Conservation (phyloP, 2,329 filamentous ascomycete species). For the Orbilia oligospora region DNA sequence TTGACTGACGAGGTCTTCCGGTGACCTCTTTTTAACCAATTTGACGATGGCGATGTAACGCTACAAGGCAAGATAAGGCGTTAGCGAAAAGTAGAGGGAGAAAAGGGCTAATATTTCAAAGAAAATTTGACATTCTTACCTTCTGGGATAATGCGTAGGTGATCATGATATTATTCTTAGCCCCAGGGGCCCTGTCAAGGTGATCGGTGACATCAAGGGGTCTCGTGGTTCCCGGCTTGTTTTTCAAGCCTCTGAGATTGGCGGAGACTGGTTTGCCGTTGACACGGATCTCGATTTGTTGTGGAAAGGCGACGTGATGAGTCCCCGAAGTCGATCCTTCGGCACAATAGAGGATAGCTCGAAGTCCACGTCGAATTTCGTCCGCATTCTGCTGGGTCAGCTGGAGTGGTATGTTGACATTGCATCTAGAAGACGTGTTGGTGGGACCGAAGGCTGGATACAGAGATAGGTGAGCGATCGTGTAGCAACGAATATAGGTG, state of each 20-base stretch:
- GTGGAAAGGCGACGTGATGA: conserved; percentile 85
- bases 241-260: conserved; percentile 95
- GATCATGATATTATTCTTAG: conserved; percentile 83
- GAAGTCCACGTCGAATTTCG: conserved; percentile 33
- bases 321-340: conserved; percentile 11
- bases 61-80: conserved; percentile 66
- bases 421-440: neutral
- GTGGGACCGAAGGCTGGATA: conserved; percentile 20
- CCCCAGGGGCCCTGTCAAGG: conserved; percentile 77
- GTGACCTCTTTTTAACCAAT: conserved; percentile 80
- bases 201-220: conserved; percentile 89
- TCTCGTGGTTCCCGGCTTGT: conserved; percentile 93
- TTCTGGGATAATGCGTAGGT: conserved; percentile 94
- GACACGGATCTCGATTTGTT: conserved; percentile 91
- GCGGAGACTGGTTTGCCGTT: conserved; percentile 90
- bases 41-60: conserved; percentile 74
- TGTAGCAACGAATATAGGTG: neutral
- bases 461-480: neutral
- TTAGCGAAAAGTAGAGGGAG: no score
- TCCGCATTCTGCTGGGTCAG: conserved; percentile 26
- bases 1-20: conserved; percentile 78
- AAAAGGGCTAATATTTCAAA: neutral
- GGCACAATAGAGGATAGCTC: conserved; percentile 50
- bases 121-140: conserved; percentile 70
- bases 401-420: conserved; percentile 29